A percentile compares a stretch with the other conserved stretches of the same genome.
phyloP scores from a whole-genome alignment of 2,329 filamentous ascomycete species.

The Corynespora cassiicola region DNA sequence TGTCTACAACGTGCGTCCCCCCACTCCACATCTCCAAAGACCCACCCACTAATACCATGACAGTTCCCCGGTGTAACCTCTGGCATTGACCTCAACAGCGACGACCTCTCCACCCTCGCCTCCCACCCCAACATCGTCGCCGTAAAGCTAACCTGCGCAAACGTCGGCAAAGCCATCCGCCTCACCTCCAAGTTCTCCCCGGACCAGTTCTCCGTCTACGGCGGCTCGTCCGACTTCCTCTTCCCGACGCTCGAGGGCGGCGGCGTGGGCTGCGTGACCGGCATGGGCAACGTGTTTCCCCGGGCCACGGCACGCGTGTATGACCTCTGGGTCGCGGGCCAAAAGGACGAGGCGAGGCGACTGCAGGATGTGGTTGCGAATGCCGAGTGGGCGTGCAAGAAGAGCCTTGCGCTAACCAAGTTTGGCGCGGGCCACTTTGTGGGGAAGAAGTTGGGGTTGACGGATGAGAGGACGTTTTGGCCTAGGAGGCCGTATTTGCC shows the following conservation, averaged over 20 bases:
- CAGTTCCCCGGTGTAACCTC: slow-evolving; percentile 71
- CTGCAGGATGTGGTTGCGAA: slow-evolving; percentile 54
- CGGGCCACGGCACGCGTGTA: slow-evolving; percentile 48
- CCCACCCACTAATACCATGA: slow-evolving; percentile 2
- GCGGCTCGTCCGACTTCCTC: slow-evolving; percentile 73
- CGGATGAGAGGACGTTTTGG: slow-evolving; percentile 44
- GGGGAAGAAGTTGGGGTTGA: slow-evolving; percentile 47
- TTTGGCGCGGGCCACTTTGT: slow-evolving; percentile 54
- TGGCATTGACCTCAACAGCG: slow-evolving; percentile 72
- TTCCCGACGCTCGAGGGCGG: slow-evolving; percentile 57
- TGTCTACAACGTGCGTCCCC: slow-evolving; percentile 47
- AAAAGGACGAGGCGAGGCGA: slow-evolving; percentile 45
- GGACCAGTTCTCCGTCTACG: slow-evolving; percentile 67
- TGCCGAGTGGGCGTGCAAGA: slow-evolving; percentile 60
- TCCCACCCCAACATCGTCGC: slow-evolving; percentile 65
- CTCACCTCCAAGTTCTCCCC: slow-evolving; percentile 60
- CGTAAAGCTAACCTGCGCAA: slow-evolving; percentile 70
- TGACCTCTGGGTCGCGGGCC: slow-evolving; percentile 49
- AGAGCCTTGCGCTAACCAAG: slow-evolving; percentile 56
- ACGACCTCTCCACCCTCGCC: slow-evolving; percentile 63
- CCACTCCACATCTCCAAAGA: no score
- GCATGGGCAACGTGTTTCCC: slow-evolving; percentile 51
- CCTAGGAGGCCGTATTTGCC: slow-evolving; percentile 54
- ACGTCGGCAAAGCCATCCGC: slow-evolving; percentile 66
- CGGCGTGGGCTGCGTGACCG: slow-evolving; percentile 58